These are phyloP conservation scores for Plantago coronopus DNA, from an alignment of 305 asterid genomes.

Conservation along the genomic window DNA sequence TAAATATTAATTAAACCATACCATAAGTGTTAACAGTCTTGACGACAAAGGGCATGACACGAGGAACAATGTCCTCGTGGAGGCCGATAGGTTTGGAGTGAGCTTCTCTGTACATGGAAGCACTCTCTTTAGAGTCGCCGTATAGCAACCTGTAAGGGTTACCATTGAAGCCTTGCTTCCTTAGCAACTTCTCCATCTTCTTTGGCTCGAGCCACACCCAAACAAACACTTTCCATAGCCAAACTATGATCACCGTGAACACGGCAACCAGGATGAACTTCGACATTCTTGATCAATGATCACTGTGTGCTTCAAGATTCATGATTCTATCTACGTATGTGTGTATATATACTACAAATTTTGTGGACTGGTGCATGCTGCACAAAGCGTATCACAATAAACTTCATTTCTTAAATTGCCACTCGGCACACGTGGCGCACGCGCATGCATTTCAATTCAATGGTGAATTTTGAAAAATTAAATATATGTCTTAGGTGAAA, in stretches of 20 bases:
- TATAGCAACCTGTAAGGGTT: conserved; percentile 31
- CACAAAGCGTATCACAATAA: no score
- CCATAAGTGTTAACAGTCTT: conserved; percentile 33
- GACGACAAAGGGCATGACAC: conserved; percentile 34
- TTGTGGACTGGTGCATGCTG: no score
- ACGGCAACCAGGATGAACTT: conserved; percentile 8
- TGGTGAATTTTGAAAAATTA: no score
- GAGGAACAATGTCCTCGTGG: conserved; percentile 28
- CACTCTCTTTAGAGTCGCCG: conserved; percentile 37
- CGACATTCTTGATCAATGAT: conserved; percentile 18
- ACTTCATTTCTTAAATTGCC: no score
- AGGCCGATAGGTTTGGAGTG: conserved; percentile 30
- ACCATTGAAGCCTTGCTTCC: conserved; percentile 38
- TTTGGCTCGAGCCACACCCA: conserved; percentile 38
- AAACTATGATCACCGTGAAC: conserved; percentile 12
- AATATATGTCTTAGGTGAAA: no score
- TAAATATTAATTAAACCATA: no score
- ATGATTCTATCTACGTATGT: no score
- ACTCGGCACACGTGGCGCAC: no score
- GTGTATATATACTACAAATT: no score
- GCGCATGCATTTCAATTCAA: no score
- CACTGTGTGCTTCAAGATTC: not conserved
- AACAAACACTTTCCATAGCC: conserved; percentile 30
- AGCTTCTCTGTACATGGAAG: conserved; percentile 23
- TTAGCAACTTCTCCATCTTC: conserved; percentile 28